These are phyloP conservation scores for Flaveria floridana DNA, from an alignment of 140 eudicot species.

Conservation along the genomic window DNA sequence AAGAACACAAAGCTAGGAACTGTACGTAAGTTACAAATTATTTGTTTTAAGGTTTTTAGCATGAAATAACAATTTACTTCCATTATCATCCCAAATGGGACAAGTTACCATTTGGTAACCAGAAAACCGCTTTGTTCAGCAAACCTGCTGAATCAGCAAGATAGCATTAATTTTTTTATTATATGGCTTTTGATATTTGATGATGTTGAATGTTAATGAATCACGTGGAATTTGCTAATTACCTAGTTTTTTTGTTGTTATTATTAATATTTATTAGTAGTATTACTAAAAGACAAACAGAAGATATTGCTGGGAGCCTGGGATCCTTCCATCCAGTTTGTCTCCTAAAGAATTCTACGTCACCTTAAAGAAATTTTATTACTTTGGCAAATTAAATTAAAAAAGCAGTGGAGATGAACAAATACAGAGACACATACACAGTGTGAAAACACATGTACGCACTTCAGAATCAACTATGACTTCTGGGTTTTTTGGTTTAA, in stretches of 20 bases:
- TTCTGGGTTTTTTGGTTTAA: neutral
- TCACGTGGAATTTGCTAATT: neutral
- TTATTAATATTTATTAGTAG: neutral
- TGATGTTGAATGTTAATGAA: neutral
- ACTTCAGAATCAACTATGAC: neutral
- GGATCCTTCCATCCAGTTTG: neutral
- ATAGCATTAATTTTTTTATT: neutral
- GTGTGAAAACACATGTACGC: neutral
- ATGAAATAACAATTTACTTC: neutral
- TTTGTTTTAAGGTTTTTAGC: neutral
- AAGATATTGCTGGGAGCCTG: neutral
- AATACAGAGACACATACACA: neutral
- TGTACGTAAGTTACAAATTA: neutral
- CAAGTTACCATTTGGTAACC: neutral
- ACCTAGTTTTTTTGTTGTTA: neutral
- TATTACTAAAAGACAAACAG: neutral
- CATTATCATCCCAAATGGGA: too few species aligned
- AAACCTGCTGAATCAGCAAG: neutral
- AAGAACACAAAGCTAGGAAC: conserved; percentile 1
- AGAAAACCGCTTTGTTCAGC: neutral
- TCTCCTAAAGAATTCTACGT: neutral
- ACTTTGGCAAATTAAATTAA: neutral
- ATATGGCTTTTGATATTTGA: neutral
- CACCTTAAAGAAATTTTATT: neutral
- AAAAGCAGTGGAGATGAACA: neutral